Base-by-base conservation (phyloP, 2,329 filamentous ascomycete genomes). In the Nemania abortiva region DNA sequence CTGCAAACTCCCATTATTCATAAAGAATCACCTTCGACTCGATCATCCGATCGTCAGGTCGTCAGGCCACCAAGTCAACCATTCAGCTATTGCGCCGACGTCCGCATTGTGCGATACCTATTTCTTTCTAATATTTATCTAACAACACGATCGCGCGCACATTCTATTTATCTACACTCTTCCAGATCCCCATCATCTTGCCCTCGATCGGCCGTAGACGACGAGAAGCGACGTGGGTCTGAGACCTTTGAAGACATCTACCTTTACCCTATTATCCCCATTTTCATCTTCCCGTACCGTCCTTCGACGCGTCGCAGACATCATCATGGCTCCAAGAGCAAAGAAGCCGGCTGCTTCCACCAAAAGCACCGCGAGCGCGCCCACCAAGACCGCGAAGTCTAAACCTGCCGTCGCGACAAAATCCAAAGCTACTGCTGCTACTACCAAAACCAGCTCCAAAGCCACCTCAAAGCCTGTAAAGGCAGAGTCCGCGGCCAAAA, bases 261-360 rank as follows among this genome's bases (percentile, higher is more conserved):
- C 20, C 34, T 53, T 53, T 4, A 15, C 7, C 29, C 53, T 6
- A 4, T 55, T 37, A 24, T 34, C 52, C 18, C 24, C n/a, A 31
- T 15, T 18, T 20, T 11, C 47, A 24, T 45, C 24, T 27, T 18
- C 22, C 60, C 53, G 22, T 54, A 1, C 22, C 49, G 29, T 60
- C 66, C 3, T 24, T 39, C 56, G 10, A 49, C 58, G 37, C 57
- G 64, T 50, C 47, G 10, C 22, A 50, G 13, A 52, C 13, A 45
- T 1, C 47, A 54, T 34, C 45, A 69, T 69, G 66, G 24, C 66
- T 22, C 69, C 55, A 45, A 60, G 18, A 18, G 3, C 65, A 11
- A 64, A 65, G 34, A 52, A 42, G 34, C 2, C 59, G 24, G 13
- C 22, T 9, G 15, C 39, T 39, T 24, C 29, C 49, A 20, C 64